phyloP scores from a whole-genome alignment of 169 alveolate genomes.

The Eimeria sp. region DNA sequence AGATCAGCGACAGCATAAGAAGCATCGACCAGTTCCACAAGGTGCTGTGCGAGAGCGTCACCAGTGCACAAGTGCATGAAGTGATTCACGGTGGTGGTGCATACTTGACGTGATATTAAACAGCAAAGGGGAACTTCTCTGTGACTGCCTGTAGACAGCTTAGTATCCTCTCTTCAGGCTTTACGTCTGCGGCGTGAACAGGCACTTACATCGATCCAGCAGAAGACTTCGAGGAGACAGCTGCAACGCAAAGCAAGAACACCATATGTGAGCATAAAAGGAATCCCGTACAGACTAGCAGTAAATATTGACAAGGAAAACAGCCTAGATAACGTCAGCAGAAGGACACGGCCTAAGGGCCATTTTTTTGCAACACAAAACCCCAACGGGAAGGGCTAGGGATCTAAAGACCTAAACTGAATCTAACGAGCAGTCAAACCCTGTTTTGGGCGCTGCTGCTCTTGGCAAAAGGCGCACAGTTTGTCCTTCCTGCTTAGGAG shows the following conservation, averaged over 20 bases:
- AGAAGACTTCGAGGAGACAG: conserved; percentile 24
- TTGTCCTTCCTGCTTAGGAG: background rate
- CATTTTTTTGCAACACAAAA: no score
- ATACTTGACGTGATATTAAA: background rate
- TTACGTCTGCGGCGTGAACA: background rate
- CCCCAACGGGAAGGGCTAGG: background rate
- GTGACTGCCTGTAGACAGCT: background rate
- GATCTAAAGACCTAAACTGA: background rate
- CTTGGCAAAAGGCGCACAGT: background rate
- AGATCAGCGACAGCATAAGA: background rate
- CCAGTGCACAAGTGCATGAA: background rate
- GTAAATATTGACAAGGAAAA: background rate
- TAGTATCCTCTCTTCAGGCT: background rate
- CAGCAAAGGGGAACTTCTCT: background rate
- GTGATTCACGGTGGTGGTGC: background rate
- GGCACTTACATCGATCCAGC: conserved; percentile 32
- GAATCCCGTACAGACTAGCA: background rate
- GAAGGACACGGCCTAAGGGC: background rate
- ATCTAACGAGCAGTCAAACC: background rate
- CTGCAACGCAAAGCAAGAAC: background rate
- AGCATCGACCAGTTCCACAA: background rate
- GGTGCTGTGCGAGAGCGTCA: background rate
- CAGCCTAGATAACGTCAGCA: background rate
- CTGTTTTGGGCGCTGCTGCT: background rate
- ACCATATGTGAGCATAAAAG: background rate